These are phyloP conservation scores for Ustilago loliicola DNA, from an alignment of 1,284 basidiomycete species.

Conservation along the genomic window DNA sequence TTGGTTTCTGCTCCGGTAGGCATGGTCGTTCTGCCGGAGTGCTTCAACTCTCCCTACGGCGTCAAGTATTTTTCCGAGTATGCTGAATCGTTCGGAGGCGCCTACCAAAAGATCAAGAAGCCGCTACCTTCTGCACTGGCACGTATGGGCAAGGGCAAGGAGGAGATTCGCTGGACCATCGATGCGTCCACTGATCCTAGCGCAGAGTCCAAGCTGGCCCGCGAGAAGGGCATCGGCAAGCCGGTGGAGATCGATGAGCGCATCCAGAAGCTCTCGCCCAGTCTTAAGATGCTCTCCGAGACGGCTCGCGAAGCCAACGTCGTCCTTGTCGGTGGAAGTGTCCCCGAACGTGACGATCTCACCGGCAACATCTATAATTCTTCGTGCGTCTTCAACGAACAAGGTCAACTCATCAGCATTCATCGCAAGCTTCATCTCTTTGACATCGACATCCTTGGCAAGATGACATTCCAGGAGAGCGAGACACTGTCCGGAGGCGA, in stretches of 20 bases:
- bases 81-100: conserved; percentile 63
- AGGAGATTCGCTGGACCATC: conserved; percentile 56
- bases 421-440: conserved; percentile 97
- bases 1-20: conserved; percentile 42
- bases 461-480: conserved; percentile 98
- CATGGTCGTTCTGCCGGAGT: conserved; percentile 77
- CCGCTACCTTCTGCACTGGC: conserved; percentile 44
- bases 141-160: conserved; percentile 49
- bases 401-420: conserved; percentile 85
- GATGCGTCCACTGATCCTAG: conserved; percentile 50
- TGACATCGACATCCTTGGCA: conserved; percentile 97
- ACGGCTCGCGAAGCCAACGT: conserved; percentile 84
- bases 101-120: conserved; percentile 63
- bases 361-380: conserved; percentile 68
- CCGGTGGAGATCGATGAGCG: conserved; percentile 76
- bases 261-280: conserved; percentile 70
- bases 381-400: conserved; percentile 80
- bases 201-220: conserved; percentile 38
- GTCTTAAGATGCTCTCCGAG: conserved; percentile 85
- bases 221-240: conserved; percentile 47
- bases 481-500: conserved; percentile 88
- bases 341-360: conserved; percentile 64
- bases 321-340: conserved; percentile 88
- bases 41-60: conserved; percentile 98
- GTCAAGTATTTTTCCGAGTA: conserved; percentile 74